phyloP scores from a whole-genome alignment of 257 asterid species.

The Gentiana dahurica region DNA sequence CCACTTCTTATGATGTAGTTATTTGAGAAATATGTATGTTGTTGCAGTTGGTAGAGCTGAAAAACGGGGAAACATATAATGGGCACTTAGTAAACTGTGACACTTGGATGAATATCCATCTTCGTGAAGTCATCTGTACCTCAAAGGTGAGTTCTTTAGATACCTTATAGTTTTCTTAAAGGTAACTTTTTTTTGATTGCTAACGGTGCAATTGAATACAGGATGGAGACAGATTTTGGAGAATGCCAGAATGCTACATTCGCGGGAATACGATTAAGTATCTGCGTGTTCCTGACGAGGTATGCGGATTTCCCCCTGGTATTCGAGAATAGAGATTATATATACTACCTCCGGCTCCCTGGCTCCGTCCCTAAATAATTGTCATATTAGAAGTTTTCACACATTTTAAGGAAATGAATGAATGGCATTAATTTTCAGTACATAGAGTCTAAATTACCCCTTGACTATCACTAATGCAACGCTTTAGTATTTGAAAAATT shows the following conservation, averaged over 20 bases:
- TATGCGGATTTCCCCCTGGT: slow-evolving; percentile 11
- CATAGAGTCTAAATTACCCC: too few species aligned
- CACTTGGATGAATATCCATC: slow-evolving; percentile 99
- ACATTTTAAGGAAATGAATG: too few species aligned
- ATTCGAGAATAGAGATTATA: background rate
- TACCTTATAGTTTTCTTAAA: background rate
- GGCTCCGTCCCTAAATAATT: too few species aligned
- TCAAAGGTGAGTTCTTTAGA: slow-evolving; percentile 53
- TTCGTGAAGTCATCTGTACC: slow-evolving; percentile 96
- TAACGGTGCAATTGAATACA: slow-evolving; percentile 16
- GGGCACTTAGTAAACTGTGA: slow-evolving; percentile 96
- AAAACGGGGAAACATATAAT: slow-evolving; percentile 94
- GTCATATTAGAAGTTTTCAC: too few species aligned
- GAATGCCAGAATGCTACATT: slow-evolving; percentile 95
- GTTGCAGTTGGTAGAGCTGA: slow-evolving; percentile 79
- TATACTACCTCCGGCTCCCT: background rate
- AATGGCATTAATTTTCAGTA: too few species aligned
- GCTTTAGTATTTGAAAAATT: too few species aligned
- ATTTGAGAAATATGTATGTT: background rate
- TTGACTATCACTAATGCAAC: too few species aligned
- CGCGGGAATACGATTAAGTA: slow-evolving; percentile 48
- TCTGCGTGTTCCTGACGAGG: slow-evolving; percentile 98
- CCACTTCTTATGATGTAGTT: too few species aligned
- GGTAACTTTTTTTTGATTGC: slow-evolving; percentile 1
- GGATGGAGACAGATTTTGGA: slow-evolving; percentile 99